A percentile compares a stretch with the other conserved stretches of the same genome.
Conservation (phyloP, 2,329 filamentous ascomycete species). For the Myriangium duriaei region DNA sequence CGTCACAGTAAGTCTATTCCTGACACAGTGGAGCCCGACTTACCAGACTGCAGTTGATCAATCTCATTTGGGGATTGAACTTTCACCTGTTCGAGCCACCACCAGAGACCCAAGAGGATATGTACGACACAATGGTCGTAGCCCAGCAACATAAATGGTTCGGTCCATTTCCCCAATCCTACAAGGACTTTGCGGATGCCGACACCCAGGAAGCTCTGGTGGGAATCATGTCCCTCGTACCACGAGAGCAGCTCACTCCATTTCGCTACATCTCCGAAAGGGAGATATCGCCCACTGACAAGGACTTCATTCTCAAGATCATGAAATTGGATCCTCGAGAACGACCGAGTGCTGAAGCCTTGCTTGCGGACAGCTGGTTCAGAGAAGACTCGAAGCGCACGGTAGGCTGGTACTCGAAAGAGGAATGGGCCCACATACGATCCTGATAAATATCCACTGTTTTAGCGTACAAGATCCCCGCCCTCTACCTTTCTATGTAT, state of each 20-base stretch:
- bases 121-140: conserved; percentile 17
- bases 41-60: conserved; percentile 1
- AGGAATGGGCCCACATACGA: too few relatives aligned
- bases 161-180: conserved; percentile 17
- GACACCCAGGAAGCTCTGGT: conserved; percentile 9
- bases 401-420: background rate
- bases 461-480: too few relatives aligned
- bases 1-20: background rate
- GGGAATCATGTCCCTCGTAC: conserved; percentile 8
- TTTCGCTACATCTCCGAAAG: conserved; percentile 15
- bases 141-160: conserved; percentile 17
- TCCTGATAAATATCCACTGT: too few relatives aligned
- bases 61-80: background rate
- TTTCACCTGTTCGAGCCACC: background rate
- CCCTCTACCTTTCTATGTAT: too few relatives aligned
- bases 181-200: conserved; percentile 16
- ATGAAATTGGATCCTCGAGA: conserved; percentile 35
- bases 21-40: background rate
- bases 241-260: conserved; percentile 9
- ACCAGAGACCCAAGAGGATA: conserved; percentile 11
- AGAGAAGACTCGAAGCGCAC: background rate
- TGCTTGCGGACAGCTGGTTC: conserved; percentile 30
- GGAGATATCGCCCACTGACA: conserved; percentile 23
- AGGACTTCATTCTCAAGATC: conserved; percentile 28
- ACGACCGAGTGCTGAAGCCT: conserved; percentile 26